Evolutionary conservation across 208 protist genomes (phyloP).

Genomic region (Trypanosoma platydactyli): DNA sequence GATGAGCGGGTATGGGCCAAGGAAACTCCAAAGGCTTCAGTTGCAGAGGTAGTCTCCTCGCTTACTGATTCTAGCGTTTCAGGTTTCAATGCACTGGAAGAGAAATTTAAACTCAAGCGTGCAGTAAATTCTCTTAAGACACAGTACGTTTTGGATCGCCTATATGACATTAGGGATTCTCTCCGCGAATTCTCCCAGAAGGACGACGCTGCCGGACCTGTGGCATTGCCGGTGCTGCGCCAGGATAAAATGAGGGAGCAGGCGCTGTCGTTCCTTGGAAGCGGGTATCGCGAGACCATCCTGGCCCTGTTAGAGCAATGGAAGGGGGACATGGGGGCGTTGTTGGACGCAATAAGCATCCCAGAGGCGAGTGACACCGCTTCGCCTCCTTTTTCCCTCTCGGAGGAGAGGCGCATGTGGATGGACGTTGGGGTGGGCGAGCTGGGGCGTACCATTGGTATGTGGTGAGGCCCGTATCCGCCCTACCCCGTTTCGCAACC

Average conservation of each 20-base stretch:
- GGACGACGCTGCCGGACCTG: neutral
- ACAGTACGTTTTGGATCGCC: constrained; percentile 36
- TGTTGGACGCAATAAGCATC: constrained; percentile 14
- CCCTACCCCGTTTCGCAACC: no score
- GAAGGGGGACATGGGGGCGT: constrained; percentile 27
- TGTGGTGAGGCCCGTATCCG: no score
- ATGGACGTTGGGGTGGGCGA: constrained; percentile 15
- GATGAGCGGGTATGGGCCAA: no score
- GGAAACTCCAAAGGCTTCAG: no score
- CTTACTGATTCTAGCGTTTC: neutral
- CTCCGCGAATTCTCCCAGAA: constrained; percentile 22
- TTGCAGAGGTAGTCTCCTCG: no score
- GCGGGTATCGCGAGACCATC: neutral
- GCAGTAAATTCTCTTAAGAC: constrained; percentile 12
- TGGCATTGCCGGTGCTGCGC: neutral
- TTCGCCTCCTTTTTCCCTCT: constrained; percentile 18
- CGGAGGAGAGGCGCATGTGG: constrained; percentile 29
- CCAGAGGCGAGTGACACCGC: neutral
- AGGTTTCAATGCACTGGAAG: constrained; percentile 5
- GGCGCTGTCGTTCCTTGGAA: constrained; percentile 3
- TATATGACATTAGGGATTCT: constrained; percentile 37
- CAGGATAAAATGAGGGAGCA: constrained; percentile 9
- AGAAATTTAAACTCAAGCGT: constrained; percentile 8
- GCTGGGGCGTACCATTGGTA: no score
- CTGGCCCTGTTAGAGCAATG: constrained; percentile 8